Base-by-base conservation (phyloP, 176 grass and related monocot genomes). In the Tuctoria greenei region DNA sequence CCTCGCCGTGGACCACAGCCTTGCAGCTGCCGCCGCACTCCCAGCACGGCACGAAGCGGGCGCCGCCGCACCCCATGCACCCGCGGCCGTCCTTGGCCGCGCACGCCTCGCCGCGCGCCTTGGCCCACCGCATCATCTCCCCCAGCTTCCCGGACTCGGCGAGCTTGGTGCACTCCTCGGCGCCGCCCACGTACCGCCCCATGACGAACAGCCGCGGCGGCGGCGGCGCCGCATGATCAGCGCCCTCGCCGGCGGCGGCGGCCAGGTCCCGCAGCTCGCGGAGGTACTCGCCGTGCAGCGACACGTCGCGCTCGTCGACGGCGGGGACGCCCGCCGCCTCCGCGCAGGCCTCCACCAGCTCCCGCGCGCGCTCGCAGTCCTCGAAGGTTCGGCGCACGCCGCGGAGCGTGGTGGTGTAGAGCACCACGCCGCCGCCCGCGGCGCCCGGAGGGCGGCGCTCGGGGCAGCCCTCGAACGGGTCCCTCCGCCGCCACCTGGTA, bases 311-410 rank as follows among this genome's bases (percentile, higher is more conserved):
- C 81, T 94, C 95, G 63, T 91, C 84, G 25, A 90, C 65, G 61
- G 66, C 47, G 8, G 71, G 71, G 16, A 85, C 58, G 24, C 75
- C 83, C 4, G 69, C 79, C 71, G 86, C 84, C 37, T 72, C 79
- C 2, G 91, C 89, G 62, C 92, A 89, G 12, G 78, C 80, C 81
- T 92, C 86, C 57, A 98, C 76, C 7, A 60, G 52, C 69, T 87
- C 79, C 8, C 95, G 73, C 59, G 82, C 79, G 72, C 78, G 74
- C 84, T 98, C 95, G 83, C 95, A 98, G 69, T 98, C 95, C 63
- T 94, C 89, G 79, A 98, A 98, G 61, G 95, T 98, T n/a, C 89
- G 91, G 0, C 95, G 89, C 56, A 98, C 84, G 35, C 95, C 91
- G 71, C 79, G 82, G 66, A 98, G 95, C 68, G 95, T 86, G 36